These are phyloP conservation scores for Termitomyces sp. DNA, from an alignment of 768 basidiomycete species.

Conservation along the genomic window DNA sequence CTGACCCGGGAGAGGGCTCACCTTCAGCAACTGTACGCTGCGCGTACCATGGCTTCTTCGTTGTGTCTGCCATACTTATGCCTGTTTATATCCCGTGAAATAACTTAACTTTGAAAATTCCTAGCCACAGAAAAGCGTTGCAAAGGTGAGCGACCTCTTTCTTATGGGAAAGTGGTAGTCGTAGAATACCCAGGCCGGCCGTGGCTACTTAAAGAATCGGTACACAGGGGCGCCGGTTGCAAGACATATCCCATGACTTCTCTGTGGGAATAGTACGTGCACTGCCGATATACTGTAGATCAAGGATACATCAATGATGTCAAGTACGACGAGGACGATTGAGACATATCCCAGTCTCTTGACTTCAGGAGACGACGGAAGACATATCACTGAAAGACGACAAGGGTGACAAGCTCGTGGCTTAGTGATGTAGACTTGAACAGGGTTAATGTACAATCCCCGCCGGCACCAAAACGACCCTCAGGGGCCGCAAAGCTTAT, in stretches of 20 bases:
- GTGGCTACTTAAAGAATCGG: not conserved
- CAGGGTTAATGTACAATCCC: not conserved
- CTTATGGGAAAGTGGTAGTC: not conserved
- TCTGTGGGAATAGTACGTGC: not conserved
- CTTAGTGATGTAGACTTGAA: not conserved
- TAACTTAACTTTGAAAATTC: not conserved
- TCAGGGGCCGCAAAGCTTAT: slow-evolving; percentile 1
- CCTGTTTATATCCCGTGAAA: not conserved
- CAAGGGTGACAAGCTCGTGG: not conserved
- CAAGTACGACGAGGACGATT: not conserved
- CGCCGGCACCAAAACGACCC: not conserved
- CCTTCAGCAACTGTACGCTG: slow-evolving; percentile 10
- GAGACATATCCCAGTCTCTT: not conserved
- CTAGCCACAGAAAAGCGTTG: not conserved
- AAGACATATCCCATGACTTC: not conserved
- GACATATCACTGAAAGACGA: not conserved
- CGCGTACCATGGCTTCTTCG: slow-evolving; percentile 6
- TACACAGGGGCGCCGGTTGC: not conserved
- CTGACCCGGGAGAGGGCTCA: not conserved
- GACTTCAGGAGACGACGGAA: not conserved
- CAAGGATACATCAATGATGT: not conserved
- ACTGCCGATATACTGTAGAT: not conserved
- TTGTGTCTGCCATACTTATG: not conserved
- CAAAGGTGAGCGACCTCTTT: not conserved
- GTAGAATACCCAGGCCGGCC: not conserved